A percentile compares a stretch with the other conserved stretches of the same genome.
Evolutionary conservation across 805 yeast species (phyloP).

Genomic region (Yarrowia keelungensis): DNA sequence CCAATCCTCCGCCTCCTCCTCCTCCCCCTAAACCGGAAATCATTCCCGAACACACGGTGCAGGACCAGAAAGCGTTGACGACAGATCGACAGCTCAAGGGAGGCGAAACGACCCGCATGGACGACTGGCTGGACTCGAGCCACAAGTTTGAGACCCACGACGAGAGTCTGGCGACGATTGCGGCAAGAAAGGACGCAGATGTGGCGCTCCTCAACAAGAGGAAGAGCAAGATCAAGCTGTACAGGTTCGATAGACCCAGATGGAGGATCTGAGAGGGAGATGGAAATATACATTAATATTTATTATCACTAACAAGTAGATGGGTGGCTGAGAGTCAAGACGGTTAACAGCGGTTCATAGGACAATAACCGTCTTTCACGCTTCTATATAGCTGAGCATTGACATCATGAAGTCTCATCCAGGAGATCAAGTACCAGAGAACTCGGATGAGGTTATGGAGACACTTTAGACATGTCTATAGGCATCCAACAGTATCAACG

Average conservation of each 20-base stretch:
- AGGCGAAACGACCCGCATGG: background rate
- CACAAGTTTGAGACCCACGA: background rate
- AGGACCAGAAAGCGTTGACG: conserved; percentile 1
- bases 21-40: background rate
- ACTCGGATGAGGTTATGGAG: too few relatives aligned
- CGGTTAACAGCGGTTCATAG: too few relatives aligned
- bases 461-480: too few relatives aligned
- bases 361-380: too few relatives aligned
- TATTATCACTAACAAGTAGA: too few relatives aligned
- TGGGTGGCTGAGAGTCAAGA: too few relatives aligned
- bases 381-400: too few relatives aligned
- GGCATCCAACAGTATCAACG: too few relatives aligned
- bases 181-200: background rate
- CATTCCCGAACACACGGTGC: background rate
- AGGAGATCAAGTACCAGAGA: too few relatives aligned
- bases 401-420: too few relatives aligned
- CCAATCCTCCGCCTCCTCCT: conserved; percentile 9
- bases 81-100: conserved; percentile 2
- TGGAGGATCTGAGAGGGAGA: conserved; percentile 2
- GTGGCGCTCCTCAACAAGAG: background rate
- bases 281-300: too few relatives aligned
- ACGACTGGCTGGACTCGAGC: background rate
- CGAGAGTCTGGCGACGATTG: background rate
- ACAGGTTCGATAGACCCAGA: conserved; percentile 16
- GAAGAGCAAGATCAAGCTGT: background rate